Base-by-base conservation (phyloP, 805 yeast species). In the Candida golubevii region DNA sequence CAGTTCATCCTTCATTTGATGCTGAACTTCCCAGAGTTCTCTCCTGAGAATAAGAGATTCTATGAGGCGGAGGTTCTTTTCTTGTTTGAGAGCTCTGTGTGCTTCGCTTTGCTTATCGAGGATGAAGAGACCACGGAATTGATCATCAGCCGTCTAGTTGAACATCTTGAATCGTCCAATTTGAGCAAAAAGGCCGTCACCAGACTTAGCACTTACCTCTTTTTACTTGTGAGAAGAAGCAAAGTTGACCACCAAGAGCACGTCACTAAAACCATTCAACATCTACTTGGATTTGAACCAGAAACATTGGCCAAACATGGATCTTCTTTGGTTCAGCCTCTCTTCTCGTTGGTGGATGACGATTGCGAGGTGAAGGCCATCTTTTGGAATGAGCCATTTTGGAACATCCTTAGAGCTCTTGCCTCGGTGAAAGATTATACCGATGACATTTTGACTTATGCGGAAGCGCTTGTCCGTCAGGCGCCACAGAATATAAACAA, bases 321-420 rank as follows among this genome's bases (percentile, higher is more conserved):
- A 33, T 59, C 55, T 35, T 72, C 69, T 28, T 66, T 69, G 38
- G 59, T 70, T 35, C 72, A 55, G 43, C 78, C 86, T 1, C 54
- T 83, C 26, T 69, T 81, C 39, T 70, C 80, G 18, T 63, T 79
- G 41, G 61, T 67, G 9, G 71, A 74, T 42, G 66, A 67, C 29
- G 71, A 71, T 26, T 61, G 75, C 1, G 65, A 73, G 46, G 66
- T 65, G 43, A 55, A 60, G 13, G 45, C 52, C 3, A 50, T 78
- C 14, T 48, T 75, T 4, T 52, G 54, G 7, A 62, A 66, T 41
- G 72, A 67, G 46, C 59, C 62, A 7, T 81, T 70, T 54, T 82
- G 88, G 88, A 75, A 71, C 41, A 49, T 77, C 0, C 55, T 82
- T 42, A 66, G 83, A 51, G 50, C 60, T 3, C 62, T 79, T 41